phyloP scores from a whole-genome alignment of 306 rosid species.

The Sindora glabra region DNA sequence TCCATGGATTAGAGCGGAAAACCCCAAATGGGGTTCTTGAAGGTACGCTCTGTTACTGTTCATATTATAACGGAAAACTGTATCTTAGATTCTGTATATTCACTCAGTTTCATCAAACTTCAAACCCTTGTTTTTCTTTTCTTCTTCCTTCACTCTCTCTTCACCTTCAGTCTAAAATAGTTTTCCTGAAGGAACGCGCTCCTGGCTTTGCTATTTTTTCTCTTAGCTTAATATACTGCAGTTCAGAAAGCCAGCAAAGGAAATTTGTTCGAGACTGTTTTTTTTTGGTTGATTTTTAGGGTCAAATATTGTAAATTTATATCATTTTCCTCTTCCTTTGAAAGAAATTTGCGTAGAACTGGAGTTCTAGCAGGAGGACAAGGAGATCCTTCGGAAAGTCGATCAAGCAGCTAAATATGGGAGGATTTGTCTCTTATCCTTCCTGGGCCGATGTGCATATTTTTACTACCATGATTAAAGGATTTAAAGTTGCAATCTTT shows the following conservation, averaged over 20 bases:
- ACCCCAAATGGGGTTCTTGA: not conserved
- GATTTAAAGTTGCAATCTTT: constrained; percentile 6
- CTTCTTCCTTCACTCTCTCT: not conserved
- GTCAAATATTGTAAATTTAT: not conserved
- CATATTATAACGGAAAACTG: constrained; percentile 29
- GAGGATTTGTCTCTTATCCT: constrained; percentile 17
- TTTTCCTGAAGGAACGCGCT: too few species aligned
- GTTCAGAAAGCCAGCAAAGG: not conserved
- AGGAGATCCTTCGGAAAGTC: constrained; percentile 1
- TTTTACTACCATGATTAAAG: not conserved
- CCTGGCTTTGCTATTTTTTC: too few species aligned
- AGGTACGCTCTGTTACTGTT: constrained; percentile 29
- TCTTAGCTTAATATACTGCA: not conserved
- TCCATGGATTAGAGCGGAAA: not conserved
- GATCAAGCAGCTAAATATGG: constrained; percentile 19
- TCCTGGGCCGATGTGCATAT: constrained; percentile 6
- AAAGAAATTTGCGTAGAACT: not conserved
- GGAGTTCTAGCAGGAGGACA: not conserved
- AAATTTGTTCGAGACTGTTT: not conserved
- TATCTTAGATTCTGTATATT: not conserved
- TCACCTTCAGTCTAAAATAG: constrained; percentile 15
- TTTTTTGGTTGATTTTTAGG: not conserved
- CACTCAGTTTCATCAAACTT: not conserved
- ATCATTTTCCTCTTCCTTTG: not conserved
- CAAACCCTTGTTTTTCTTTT: not conserved